Evolutionary conservation across 2,329 filamentous ascomycete species (phyloP).

Genomic region (Arthroderma uncinatum): DNA sequence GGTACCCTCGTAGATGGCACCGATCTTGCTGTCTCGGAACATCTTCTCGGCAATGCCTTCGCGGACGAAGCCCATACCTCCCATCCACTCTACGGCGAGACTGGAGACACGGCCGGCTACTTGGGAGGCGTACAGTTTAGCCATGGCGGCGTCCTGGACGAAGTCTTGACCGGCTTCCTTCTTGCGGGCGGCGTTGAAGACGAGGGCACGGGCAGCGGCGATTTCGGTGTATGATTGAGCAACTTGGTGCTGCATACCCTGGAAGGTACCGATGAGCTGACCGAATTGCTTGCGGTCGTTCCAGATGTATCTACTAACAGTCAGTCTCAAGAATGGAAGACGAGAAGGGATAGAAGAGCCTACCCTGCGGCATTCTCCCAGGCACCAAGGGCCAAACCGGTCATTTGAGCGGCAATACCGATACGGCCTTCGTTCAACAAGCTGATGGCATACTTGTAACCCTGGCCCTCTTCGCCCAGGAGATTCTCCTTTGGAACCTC

Average conservation of each 20-base stretch:
- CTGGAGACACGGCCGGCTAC: slow-evolving; percentile 79
- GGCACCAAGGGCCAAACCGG: slow-evolving; percentile 81
- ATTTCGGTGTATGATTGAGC: slow-evolving; percentile 95
- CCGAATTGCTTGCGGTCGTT: slow-evolving; percentile 98
- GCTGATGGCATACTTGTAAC: slow-evolving; percentile 95
- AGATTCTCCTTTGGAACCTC: slow-evolving; percentile 79
- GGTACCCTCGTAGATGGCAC: slow-evolving; percentile 85
- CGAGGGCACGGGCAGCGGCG: slow-evolving; percentile 74
- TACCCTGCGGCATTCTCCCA: slow-evolving; percentile 85
- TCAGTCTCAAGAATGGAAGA: not conserved
- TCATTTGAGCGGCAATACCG: slow-evolving; percentile 94
- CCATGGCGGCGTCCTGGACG: slow-evolving; percentile 93
- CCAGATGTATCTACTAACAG: slow-evolving; percentile 65
- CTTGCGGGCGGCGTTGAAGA: slow-evolving; percentile 93
- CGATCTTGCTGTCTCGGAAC: slow-evolving; percentile 96
- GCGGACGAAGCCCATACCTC: slow-evolving; percentile 95
- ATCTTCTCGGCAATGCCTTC: slow-evolving; percentile 97
- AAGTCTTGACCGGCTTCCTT: slow-evolving; percentile 97
- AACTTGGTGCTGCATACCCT: slow-evolving; percentile 98
- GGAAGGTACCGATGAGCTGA: slow-evolving; percentile 85
- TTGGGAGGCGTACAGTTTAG: slow-evolving; percentile 88
- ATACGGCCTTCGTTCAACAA: slow-evolving; percentile 94
- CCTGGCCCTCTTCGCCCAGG: slow-evolving; percentile 76
- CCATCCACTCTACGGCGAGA: slow-evolving; percentile 95
- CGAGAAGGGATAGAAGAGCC: slow-evolving; percentile 20